These are phyloP conservation scores for Alternaria angustiovoidea DNA, from an alignment of 2,329 filamentous ascomycete genomes.

Conservation along the genomic window DNA sequence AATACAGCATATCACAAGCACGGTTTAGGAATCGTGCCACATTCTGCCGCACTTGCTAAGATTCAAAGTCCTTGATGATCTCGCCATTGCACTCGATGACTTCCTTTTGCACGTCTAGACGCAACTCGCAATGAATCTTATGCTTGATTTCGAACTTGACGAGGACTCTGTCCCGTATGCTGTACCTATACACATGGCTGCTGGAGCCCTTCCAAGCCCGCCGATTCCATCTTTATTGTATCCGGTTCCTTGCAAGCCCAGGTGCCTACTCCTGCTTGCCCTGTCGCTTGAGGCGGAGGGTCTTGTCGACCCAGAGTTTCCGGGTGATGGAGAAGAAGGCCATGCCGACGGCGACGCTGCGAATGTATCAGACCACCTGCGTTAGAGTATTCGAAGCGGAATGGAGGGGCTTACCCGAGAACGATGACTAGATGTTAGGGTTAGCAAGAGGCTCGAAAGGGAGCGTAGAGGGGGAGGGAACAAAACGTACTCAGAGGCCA, in stretches of 20 bases:
- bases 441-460: slow-evolving; percentile 21
- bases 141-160: slow-evolving; percentile 33
- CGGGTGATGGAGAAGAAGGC: slow-evolving; percentile 81
- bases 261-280: slow-evolving; percentile 46
- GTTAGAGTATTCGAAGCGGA: not conserved
- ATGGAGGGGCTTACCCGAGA: slow-evolving; percentile 70
- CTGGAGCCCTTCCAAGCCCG: slow-evolving; percentile 19
- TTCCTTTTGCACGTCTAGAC: slow-evolving; percentile 86
- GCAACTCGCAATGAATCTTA: slow-evolving; percentile 60
- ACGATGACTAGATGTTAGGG: slow-evolving; percentile 71
- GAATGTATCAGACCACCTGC: slow-evolving; percentile 34
- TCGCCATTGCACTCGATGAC: slow-evolving; percentile 92
- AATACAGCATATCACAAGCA: not conserved
- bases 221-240: slow-evolving; percentile 10
- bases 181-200: slow-evolving; percentile 37
- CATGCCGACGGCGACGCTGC: slow-evolving; percentile 73
- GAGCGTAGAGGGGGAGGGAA: not conserved
- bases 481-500: slow-evolving; percentile 82
- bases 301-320: slow-evolving; percentile 91
- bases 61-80: slow-evolving; percentile 82
- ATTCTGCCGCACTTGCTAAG: not conserved
- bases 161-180: slow-evolving; percentile 22
- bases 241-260: not conserved
- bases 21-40: not conserved
- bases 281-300: slow-evolving; percentile 83